Evolutionary conservation across 2,329 filamentous ascomycete genomes (phyloP).

Genomic region (Nemania diffusa): DNA sequence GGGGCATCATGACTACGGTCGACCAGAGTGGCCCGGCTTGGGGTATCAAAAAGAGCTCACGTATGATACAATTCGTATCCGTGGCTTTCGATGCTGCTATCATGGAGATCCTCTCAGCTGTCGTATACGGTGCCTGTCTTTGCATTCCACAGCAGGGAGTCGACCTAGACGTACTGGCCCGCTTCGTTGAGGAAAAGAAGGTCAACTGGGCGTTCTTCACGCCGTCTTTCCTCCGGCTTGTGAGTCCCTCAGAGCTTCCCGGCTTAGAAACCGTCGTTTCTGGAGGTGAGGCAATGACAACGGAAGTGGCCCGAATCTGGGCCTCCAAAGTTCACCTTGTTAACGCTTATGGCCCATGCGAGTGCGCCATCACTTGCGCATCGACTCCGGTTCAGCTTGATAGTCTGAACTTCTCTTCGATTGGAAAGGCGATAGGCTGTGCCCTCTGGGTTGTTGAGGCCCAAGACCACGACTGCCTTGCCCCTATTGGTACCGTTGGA

Average conservation of each 20-base stretch:
- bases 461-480: neutral
- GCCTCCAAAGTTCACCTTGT: too few species aligned
- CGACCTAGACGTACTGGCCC: neutral
- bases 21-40: too few species aligned
- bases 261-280: too few species aligned
- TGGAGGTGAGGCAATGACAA: too few species aligned
- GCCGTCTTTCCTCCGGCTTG: neutral
- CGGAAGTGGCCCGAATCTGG: too few species aligned
- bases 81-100: neutral
- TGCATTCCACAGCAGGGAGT: neutral
- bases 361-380: neutral
- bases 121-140: neutral
- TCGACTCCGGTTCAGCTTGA: neutral
- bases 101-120: neutral
- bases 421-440: neutral
- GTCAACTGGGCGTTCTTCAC: neutral
- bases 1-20: neutral
- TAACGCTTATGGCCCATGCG: neutral
- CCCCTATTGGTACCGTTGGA: slow-evolving; percentile 12
- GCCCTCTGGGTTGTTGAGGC: neutral
- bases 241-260: too few species aligned
- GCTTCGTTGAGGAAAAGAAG: too few species aligned
- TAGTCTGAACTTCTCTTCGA: neutral
- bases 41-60: neutral
- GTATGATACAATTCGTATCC: neutral